phyloP scores from a whole-genome alignment of 306 rosid genomes.

The Luffa acutangula region DNA sequence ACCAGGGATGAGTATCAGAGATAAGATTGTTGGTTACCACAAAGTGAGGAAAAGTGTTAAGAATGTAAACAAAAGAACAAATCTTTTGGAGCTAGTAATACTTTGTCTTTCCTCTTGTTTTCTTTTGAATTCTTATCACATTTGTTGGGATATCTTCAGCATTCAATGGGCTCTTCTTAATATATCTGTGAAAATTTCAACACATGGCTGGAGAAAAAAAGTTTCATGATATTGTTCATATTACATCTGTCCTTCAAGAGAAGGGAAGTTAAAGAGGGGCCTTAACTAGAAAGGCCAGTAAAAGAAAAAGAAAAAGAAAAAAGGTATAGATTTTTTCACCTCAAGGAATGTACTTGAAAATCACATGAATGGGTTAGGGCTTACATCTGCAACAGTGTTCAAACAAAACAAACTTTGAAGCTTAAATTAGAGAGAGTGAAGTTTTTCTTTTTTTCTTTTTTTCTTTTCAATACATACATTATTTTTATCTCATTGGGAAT shows the following conservation, averaged over 20 bases:
- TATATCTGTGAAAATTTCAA: not conserved
- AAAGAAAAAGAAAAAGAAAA: not conserved
- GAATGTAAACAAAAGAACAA: not conserved
- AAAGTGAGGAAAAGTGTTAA: not conserved
- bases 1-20: no score
- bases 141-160: not conserved
- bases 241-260: not conserved
- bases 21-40: not conserved
- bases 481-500: slow-evolving; percentile 22
- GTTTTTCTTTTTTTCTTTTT: not conserved
- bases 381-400: slow-evolving; percentile 7
- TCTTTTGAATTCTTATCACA: not conserved
- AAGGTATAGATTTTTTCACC: not conserved
- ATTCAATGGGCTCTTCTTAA: not conserved
- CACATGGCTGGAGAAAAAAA: not conserved
- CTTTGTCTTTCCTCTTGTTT: not conserved
- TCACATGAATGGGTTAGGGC: not conserved
- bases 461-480: not conserved
- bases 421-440: not conserved
- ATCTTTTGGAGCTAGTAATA: not conserved
- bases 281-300: not conserved
- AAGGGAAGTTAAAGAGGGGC: not conserved
- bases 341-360: slow-evolving; percentile 2
- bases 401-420: slow-evolving; percentile 5
- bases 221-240: slow-evolving; percentile 1